Conservation (phyloP, 139 green algal species). For the Closterium sp. region DNA sequence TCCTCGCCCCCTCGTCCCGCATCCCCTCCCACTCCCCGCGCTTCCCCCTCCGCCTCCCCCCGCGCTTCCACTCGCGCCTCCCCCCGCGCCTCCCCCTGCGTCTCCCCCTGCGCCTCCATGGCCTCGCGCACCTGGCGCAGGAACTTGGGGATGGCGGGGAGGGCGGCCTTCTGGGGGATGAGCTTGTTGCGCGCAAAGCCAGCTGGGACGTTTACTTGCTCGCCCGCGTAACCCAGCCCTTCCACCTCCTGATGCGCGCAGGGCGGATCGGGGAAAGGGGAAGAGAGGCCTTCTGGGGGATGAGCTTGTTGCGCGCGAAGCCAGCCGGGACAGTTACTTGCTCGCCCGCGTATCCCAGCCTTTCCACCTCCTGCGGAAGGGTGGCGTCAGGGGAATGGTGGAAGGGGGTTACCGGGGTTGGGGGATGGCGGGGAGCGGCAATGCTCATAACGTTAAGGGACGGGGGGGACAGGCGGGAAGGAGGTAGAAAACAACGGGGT, state of each 20-base stretch:
- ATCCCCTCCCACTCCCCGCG: background rate
- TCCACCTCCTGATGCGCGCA: conserved; percentile 19
- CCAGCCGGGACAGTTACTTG: conserved; percentile 29
- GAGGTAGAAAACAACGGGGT: no score
- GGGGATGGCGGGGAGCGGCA: no score
- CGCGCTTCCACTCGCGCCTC: no score
- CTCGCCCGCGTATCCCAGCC: conserved; percentile 4
- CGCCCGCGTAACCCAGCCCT: background rate
- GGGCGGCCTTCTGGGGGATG: conserved; percentile 33
- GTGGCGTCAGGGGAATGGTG: no score
- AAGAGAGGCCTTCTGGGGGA: background rate
- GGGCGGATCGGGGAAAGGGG: background rate
- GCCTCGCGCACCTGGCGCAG: conserved; percentile 4
- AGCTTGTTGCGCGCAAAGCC: conserved; percentile 46
- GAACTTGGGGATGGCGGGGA: conserved; percentile 40
- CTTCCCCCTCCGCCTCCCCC: background rate
- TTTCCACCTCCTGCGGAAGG: conserved; percentile 39
- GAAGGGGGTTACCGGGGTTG: no score
- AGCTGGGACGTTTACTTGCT: conserved; percentile 29
- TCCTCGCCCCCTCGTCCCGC: background rate
- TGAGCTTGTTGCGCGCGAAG: conserved; percentile 38
- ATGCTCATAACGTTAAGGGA: no score
- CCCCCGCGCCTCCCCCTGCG: background rate
- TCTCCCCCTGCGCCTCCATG: background rate
- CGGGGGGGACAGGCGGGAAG: no score